Percentiles rank a stretch among this genome's conserved stretches.
phyloP scores from a whole-genome alignment of 441 rosid genomes.

The Bocquillonia castaneifolia region DNA sequence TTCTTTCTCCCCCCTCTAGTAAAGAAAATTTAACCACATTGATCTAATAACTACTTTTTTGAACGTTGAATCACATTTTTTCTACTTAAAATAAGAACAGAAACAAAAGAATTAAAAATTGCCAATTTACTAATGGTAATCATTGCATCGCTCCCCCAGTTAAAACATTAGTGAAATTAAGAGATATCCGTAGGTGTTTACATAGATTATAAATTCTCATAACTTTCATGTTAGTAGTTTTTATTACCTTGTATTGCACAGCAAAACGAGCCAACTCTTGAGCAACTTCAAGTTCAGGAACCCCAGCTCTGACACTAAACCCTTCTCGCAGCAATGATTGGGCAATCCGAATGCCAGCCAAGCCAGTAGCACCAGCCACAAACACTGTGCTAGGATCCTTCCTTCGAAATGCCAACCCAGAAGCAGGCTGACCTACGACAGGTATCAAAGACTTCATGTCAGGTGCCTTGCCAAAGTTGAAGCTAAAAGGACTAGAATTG shows the following conservation, averaged over 20 bases:
- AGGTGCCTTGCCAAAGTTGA: conserved; percentile 53
- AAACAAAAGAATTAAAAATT: no score
- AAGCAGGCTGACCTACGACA: conserved; percentile 37
- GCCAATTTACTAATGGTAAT: no score
- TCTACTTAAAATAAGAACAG: no score
- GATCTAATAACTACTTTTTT: no score
- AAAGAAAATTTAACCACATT: no score
- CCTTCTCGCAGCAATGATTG: conserved; percentile 69
- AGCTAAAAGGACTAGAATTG: conserved; percentile 52
- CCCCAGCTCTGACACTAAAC: conserved; percentile 83
- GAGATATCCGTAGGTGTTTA: no score
- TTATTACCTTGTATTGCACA: conserved; percentile 66
- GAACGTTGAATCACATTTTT: no score
- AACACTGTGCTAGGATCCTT: conserved; percentile 83
- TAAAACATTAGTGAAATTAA: no score
- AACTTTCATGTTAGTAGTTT: no score
- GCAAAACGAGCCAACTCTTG: conserved; percentile 90
- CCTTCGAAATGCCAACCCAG: conserved; percentile 55
- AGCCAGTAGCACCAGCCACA: conserved; percentile 96
- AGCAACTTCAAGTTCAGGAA: conserved; percentile 71
- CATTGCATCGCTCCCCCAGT: no score
- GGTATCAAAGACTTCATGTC: conserved; percentile 69
- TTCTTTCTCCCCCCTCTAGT: not conserved
- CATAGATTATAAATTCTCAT: no score
- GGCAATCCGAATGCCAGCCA: conserved; percentile 78